Evolutionary conservation across 768 basidiomycete genomes (phyloP).

Genomic region (Dacryopinax primogenitus): DNA sequence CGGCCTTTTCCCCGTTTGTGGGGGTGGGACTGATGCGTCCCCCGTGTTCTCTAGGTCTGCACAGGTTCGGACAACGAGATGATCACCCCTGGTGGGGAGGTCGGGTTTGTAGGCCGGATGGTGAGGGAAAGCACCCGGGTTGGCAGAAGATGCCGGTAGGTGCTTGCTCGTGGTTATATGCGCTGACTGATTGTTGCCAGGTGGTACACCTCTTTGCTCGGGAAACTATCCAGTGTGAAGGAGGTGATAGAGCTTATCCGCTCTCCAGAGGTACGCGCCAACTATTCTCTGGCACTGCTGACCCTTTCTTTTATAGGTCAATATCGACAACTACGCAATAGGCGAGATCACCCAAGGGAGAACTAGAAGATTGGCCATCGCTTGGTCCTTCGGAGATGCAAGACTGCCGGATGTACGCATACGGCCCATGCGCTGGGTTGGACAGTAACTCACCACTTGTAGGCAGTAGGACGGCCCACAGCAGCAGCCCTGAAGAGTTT

Average conservation of each 20-base stretch:
- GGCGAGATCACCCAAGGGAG: conserved; percentile 75
- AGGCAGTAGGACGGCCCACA: conserved; percentile 30
- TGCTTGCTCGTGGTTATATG: neutral
- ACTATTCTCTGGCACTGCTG: neutral
- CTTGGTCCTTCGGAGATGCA: conserved; percentile 59
- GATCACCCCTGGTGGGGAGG: conserved; percentile 81
- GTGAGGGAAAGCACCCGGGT: conserved; percentile 53
- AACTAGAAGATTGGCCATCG: conserved; percentile 85
- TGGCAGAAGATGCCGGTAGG: conserved; percentile 46
- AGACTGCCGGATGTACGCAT: conserved; percentile 66
- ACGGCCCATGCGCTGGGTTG: neutral
- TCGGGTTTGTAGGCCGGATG: conserved; percentile 61
- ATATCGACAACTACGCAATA: conserved; percentile 82
- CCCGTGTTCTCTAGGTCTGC: conserved; percentile 48
- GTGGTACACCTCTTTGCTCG: conserved; percentile 91
- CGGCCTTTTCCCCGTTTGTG: neutral
- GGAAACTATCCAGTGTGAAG: conserved; percentile 64
- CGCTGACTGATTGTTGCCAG: conserved; percentile 27
- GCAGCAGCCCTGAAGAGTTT: conserved; percentile 37
- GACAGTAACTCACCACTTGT: neutral
- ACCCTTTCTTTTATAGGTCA: neutral
- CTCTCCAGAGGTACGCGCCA: conserved; percentile 30
- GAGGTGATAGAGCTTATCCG: conserved; percentile 47
- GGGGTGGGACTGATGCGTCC: neutral
- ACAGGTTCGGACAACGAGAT: conserved; percentile 81